Percentiles rank a stretch among this genome's conserved stretches.
phyloP scores from a whole-genome alignment of 2,329 filamentous ascomycete species.

The Acephala macrosclerotiorum region DNA sequence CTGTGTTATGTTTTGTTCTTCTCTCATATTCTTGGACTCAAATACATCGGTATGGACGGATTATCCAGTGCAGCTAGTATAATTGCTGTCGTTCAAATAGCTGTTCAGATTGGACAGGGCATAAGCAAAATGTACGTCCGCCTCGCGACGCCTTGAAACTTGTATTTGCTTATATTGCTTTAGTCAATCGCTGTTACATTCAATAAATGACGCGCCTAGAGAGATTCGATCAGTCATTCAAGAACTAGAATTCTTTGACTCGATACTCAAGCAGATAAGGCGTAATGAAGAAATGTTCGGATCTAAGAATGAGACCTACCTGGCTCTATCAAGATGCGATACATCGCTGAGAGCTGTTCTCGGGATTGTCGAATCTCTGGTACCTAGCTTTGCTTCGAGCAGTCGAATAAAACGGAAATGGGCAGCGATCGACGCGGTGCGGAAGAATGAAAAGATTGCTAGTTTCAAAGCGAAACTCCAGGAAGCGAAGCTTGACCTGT shows the following conservation, averaged over 20 bases:
- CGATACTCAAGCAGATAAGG: slow-evolving; percentile 12
- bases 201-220: slow-evolving; percentile 14
- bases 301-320: background rate
- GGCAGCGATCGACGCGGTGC: slow-evolving; percentile 13
- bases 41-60: background rate
- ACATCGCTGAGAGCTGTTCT: background rate
- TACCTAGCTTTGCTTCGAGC: slow-evolving; percentile 15
- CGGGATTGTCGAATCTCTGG: slow-evolving; percentile 13
- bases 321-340: slow-evolving; percentile 2
- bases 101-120: slow-evolving; percentile 8
- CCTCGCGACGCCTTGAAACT: background rate
- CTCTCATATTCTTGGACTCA: background rate
- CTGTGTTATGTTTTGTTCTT: background rate
- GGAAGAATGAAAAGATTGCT: slow-evolving; percentile 13
- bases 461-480: slow-evolving; percentile 13
- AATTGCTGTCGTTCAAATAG: slow-evolving; percentile 8
- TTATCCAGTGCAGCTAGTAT: background rate
- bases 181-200: background rate
- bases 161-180: background rate
- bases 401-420: slow-evolving; percentile 11
- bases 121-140: slow-evolving; percentile 14
- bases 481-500: slow-evolving; percentile 10
- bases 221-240: slow-evolving; percentile 15
- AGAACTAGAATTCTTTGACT: slow-evolving; percentile 12
- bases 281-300: slow-evolving; percentile 9